Base-by-base conservation (phyloP, 129 eudicot species). In the Chrysanthemum makinoi region DNA sequence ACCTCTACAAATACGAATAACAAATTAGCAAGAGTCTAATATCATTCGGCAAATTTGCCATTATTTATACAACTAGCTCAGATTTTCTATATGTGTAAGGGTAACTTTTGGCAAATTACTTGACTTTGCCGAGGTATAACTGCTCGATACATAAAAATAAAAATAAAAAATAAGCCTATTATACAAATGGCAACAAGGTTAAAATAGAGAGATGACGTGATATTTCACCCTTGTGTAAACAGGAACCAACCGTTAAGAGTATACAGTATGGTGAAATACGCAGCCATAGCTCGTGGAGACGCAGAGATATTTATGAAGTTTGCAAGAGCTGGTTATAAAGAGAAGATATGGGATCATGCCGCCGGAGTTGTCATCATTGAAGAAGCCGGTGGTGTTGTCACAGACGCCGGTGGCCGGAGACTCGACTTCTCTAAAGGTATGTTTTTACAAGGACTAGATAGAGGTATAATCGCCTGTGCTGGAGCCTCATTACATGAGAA, bases 331-430 rank as follows among this genome's bases (percentile, higher is more conserved):
- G 98, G 96, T 11, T 88, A 88, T 62, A 86, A 88, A 75, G 96
- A 91, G 79, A 91, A 91, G 79, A 91, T 91, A 74, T 91, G 98
- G 98, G 98, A 91, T 74, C 98, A 91, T 78, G 98, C 98, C 4
- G 98, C 98, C 65, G 98, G 96, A 69, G 90, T 82, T 66, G 80
- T 88, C 10, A 88, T 91, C 75, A 81, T 88, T 13, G 72, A 88
- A 85, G 98, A 91, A 76, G 96, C 98, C 10, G 91, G 98, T 30
- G 98, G 98, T 15, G 88, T 91, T 18, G 96, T 91, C 49, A 88
- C 98, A 2, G 98, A 91, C 62, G 96, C 98, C 0, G 88, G 96
- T 15, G 98, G 98, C 19, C 70, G 75, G 13, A 81, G 75, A 5
- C 85, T 91, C 6, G 89, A 87, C 78, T 91, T 91, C 50, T 91